Evolutionary conservation across 345 rosid species (phyloP).

Genomic region (Salix suchowensis): DNA sequence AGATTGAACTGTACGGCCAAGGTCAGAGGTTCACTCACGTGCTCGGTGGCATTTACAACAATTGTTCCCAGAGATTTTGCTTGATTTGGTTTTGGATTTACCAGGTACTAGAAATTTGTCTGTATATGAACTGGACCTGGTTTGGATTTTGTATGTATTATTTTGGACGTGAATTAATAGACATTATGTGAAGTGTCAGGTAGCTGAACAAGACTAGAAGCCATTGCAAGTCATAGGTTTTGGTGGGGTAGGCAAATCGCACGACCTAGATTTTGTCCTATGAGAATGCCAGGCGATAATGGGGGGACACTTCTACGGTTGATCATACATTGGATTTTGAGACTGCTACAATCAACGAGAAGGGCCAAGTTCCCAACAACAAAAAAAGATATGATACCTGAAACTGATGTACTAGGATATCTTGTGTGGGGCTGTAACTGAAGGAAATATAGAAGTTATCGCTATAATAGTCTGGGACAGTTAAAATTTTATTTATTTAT

Average conservation of each 20-base stretch:
- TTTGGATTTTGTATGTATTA: not conserved
- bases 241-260: not conserved
- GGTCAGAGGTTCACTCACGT: not conserved
- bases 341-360: not conserved
- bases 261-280: not conserved
- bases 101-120: not conserved
- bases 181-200: not conserved
- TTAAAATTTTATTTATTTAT: too few relatives aligned
- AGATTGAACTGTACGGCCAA: not conserved
- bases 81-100: not conserved
- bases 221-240: not conserved
- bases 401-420: conserved; percentile 3
- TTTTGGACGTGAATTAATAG: not conserved
- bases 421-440: not conserved
- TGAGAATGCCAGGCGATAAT: not conserved
- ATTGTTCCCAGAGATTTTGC: not conserved
- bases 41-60: not conserved
- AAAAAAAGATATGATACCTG: not conserved
- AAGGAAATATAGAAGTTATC: not conserved
- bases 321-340: not conserved
- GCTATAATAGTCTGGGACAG: too few relatives aligned
- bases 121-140: not conserved
- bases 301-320: not conserved
- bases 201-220: not conserved
- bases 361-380: not conserved